Evolutionary conservation across 1,284 basidiomycete species (phyloP).

Genomic region (Kalmanozyma brasiliensis): DNA sequence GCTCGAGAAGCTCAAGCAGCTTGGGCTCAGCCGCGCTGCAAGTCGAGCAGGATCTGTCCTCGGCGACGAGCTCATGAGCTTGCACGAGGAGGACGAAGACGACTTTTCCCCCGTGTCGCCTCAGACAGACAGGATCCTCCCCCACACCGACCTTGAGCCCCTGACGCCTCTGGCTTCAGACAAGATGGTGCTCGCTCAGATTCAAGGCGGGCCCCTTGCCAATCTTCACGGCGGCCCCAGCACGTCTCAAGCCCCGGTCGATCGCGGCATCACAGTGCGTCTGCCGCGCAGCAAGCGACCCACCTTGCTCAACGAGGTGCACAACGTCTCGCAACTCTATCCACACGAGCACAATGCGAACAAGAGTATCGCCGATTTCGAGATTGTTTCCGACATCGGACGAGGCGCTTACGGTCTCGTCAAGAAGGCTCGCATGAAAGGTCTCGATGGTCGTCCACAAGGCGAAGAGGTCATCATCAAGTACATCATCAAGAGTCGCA

Average conservation of each 20-base stretch:
- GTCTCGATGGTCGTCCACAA: slow-evolving; percentile 73
- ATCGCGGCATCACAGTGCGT: slow-evolving; percentile 26
- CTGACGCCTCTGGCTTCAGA: slow-evolving; percentile 34
- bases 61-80: slow-evolving; percentile 44
- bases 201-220: slow-evolving; percentile 1
- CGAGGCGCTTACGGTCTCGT: slow-evolving; percentile 97
- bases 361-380: slow-evolving; percentile 58
- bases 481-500: slow-evolving; percentile 97
- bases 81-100: slow-evolving; percentile 54
- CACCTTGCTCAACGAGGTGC: slow-evolving; percentile 19
- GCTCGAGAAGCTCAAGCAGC: slow-evolving; percentile 45
- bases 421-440: slow-evolving; percentile 84
- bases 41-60: slow-evolving; percentile 52
- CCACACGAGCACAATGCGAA: slow-evolving; percentile 21
- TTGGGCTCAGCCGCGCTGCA: slow-evolving; percentile 44
- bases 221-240: slow-evolving; percentile 7
- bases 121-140: slow-evolving; percentile 20
- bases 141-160: slow-evolving; percentile 17
- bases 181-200: slow-evolving; percentile 13
- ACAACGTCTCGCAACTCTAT: slow-evolving; percentile 12
- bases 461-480: slow-evolving; percentile 84
- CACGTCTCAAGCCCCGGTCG: slow-evolving; percentile 20
- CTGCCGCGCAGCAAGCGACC: slow-evolving; percentile 46
- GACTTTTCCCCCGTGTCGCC: slow-evolving; percentile 40
- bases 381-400: slow-evolving; percentile 69